These are phyloP conservation scores for Fusarium albidum DNA, from an alignment of 2,329 filamentous ascomycete genomes.

Conservation along the genomic window DNA sequence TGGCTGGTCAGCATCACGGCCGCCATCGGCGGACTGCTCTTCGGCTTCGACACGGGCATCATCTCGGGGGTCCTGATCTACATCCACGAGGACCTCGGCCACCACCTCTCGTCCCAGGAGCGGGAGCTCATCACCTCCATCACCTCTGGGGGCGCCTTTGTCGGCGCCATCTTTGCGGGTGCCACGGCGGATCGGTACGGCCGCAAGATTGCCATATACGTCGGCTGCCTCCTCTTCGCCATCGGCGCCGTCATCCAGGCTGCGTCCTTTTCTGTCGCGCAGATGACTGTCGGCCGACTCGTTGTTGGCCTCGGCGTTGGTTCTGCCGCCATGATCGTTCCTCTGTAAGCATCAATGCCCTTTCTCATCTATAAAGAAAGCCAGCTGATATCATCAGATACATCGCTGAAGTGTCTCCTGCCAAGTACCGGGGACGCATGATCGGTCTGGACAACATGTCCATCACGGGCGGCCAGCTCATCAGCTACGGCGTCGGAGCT, in stretches of 20 bases:
- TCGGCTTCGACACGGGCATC: conserved; percentile 48
- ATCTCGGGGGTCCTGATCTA: conserved; percentile 46
- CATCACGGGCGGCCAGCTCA: conserved; percentile 52
- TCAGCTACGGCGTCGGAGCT: conserved; percentile 52
- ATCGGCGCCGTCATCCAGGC: conserved; percentile 40
- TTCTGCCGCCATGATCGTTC: conserved; percentile 55
- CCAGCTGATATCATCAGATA: conserved; percentile 42
- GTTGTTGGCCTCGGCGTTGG: conserved; percentile 60
- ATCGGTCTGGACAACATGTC: conserved; percentile 58
- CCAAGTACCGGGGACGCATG: conserved; percentile 57
- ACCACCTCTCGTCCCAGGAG: conserved; percentile 51
- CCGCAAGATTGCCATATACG: conserved; percentile 39
- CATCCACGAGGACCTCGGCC: conserved; percentile 45
- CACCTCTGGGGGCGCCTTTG: conserved; percentile 50
- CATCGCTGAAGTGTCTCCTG: conserved; percentile 59
- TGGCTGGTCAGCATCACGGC: conserved; percentile 40
- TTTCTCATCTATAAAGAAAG: background rate
- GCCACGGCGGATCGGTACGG: conserved; percentile 38
- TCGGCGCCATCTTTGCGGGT: conserved; percentile 41
- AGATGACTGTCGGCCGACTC: conserved; percentile 46
- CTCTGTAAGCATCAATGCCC: conserved; percentile 23
- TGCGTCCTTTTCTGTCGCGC: conserved; percentile 36
- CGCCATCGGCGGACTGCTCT: conserved; percentile 50
- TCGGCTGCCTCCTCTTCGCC: conserved; percentile 38
- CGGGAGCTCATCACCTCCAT: conserved; percentile 62